Conservation (phyloP, 73 alveolate genomes). For the Diophrys sp. region DNA sequence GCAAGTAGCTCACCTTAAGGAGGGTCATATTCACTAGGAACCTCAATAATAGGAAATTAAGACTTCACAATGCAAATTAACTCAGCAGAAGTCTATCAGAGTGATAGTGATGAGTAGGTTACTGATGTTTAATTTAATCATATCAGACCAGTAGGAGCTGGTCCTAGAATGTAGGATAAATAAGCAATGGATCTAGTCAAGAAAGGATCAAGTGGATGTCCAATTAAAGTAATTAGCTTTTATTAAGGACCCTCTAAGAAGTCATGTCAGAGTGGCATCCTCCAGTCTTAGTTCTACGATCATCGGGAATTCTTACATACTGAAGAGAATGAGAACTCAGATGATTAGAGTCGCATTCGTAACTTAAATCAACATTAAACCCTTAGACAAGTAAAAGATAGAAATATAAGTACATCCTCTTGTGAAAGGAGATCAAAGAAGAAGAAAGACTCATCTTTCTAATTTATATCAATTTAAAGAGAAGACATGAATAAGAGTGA, state of each 20-base stretch:
- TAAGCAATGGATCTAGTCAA: background rate
- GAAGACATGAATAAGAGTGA: background rate
- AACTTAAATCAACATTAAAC: background rate
- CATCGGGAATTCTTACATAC: background rate
- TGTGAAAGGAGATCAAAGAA: background rate
- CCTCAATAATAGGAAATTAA: too few species aligned
- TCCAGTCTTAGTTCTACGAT: background rate
- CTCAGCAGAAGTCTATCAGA: background rate
- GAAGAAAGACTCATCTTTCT: background rate
- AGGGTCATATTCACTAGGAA: too few species aligned
- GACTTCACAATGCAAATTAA: too few species aligned
- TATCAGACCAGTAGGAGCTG: background rate
- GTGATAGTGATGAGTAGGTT: too few species aligned
- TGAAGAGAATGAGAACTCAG: background rate
- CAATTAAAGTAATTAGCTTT: too few species aligned
- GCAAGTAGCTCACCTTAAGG: background rate
- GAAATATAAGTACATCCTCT: background rate
- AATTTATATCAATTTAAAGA: too few species aligned
- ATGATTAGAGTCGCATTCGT: background rate
- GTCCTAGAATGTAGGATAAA: background rate
- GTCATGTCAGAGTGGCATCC: too few species aligned
- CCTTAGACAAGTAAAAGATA: background rate
- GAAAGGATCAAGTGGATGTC: too few species aligned
- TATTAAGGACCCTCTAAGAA: too few species aligned
- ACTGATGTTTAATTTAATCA: background rate